A percentile compares a stretch with the other conserved stretches of the same genome.
These are phyloP conservation scores for Fraxinus paxiana DNA, from an alignment of 305 asterid species.

Conservation along the genomic window DNA sequence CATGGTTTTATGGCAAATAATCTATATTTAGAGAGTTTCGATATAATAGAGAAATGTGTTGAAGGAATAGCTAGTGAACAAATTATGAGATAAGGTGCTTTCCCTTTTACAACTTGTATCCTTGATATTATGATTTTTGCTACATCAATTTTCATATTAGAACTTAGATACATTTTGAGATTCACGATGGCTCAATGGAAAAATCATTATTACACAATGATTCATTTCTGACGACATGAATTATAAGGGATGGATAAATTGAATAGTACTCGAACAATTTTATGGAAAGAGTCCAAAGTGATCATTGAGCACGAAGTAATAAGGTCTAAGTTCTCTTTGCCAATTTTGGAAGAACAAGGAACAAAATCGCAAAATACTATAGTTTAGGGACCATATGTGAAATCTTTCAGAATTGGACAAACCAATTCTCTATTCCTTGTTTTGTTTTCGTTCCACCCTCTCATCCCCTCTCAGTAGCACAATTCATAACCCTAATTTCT, in stretches of 20 bases:
- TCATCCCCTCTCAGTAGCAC: not conserved
- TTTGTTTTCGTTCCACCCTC: not conserved
- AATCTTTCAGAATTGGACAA: not conserved
- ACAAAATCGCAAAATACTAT: not conserved
- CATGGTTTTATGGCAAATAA: not conserved
- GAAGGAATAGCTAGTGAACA: not conserved
- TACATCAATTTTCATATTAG: not conserved
- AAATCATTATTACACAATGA: not conserved
- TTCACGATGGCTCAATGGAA: not conserved
- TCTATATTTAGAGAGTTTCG: not conserved
- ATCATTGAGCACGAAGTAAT: not conserved
- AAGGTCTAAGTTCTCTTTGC: not conserved
- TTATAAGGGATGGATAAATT: not conserved
- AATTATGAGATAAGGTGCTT: not conserved
- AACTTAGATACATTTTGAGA: not conserved
- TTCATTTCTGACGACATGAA: not conserved
- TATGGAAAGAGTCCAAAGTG: not conserved
- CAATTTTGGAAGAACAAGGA: not conserved
- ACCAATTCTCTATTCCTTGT: not conserved
- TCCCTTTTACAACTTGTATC: not conserved
- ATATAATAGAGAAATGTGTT: not conserved
- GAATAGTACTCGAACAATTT: no score
- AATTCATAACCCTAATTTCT: slow-evolving; percentile 1
- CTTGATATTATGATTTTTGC: not conserved
- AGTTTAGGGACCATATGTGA: not conserved